phyloP scores from a whole-genome alignment of 139 green algal species.

The Pycnococcus provasolii region DNA sequence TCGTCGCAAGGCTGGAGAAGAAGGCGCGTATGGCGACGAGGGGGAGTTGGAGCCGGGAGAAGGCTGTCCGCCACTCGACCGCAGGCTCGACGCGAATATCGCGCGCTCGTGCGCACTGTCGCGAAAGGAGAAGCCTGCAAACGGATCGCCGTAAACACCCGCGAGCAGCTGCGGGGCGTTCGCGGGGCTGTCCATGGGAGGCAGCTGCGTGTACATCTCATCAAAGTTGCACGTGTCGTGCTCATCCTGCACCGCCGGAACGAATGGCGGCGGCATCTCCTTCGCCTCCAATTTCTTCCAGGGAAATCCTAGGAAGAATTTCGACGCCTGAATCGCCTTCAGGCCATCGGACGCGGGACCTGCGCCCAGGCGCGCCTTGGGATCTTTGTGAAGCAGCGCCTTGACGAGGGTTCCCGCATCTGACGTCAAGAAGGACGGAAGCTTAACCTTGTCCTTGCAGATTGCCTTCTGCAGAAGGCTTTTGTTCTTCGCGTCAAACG shows the following conservation, averaged over 20 bases:
- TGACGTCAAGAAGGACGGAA: constrained; percentile 36
- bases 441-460: constrained; percentile 61
- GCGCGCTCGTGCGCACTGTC: too few species aligned
- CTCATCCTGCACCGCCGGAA: constrained; percentile 38
- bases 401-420: constrained; percentile 46
- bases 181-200: constrained; percentile 55
- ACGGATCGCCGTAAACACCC: too few species aligned
- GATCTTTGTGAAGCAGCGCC: constrained; percentile 69
- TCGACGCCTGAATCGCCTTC: constrained; percentile 56
- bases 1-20: too few species aligned
- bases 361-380: constrained; percentile 64
- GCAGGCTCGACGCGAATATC: too few species aligned
- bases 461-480: constrained; percentile 79
- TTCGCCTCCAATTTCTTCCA: constrained; percentile 67
- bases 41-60: too few species aligned
- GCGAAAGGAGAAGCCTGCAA: too few species aligned
- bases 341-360: constrained; percentile 42
- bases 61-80: too few species aligned
- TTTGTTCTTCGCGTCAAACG: constrained; percentile 76
- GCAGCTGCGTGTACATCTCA: constrained; percentile 63
- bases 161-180: constrained; percentile 34
- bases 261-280: constrained; percentile 70
- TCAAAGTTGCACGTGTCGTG: constrained; percentile 73
- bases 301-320: constrained; percentile 80
- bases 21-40: too few species aligned